These are phyloP conservation scores for Amphirosellinia nigrospora DNA, from an alignment of 495 filamentous ascomycete species.

Conservation along the genomic window DNA sequence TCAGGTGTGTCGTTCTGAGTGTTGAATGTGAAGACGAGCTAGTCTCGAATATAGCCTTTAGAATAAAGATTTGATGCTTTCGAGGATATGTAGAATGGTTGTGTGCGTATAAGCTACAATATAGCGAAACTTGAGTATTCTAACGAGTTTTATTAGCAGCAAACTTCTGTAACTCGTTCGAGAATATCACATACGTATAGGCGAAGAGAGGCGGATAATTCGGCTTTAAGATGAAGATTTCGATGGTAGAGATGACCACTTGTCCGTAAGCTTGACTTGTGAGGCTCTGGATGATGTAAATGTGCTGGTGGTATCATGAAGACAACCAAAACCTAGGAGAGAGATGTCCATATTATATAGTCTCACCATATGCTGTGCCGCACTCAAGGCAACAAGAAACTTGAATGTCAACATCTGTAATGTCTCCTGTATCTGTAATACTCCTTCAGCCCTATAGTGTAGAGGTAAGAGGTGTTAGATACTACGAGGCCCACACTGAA, in stretches of 20 bases:
- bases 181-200: constrained; percentile 6
- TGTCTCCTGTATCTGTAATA: constrained; percentile 3
- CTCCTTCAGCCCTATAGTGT: constrained; percentile 26
- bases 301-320: constrained; percentile 1
- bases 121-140: neutral
- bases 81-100: neutral
- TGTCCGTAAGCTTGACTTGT: neutral
- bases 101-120: neutral
- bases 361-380: neutral
- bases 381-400: neutral
- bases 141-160: constrained; percentile 4
- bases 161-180: neutral
- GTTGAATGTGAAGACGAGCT: neutral
- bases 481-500: constrained; percentile 19
- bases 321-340: neutral
- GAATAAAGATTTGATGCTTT: neutral
- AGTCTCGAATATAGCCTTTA: neutral
- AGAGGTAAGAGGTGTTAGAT: neutral
- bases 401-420: neutral
- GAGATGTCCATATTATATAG: constrained; percentile 22
- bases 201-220: neutral
- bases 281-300: neutral
- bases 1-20: neutral
- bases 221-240: neutral
- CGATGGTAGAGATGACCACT: neutral